Percentiles rank a stretch among this genome's conserved stretches.
Evolutionary conservation across 192 early-diverging fungal genomes (phyloP).

Genomic region (Coemansia sp.): DNA sequence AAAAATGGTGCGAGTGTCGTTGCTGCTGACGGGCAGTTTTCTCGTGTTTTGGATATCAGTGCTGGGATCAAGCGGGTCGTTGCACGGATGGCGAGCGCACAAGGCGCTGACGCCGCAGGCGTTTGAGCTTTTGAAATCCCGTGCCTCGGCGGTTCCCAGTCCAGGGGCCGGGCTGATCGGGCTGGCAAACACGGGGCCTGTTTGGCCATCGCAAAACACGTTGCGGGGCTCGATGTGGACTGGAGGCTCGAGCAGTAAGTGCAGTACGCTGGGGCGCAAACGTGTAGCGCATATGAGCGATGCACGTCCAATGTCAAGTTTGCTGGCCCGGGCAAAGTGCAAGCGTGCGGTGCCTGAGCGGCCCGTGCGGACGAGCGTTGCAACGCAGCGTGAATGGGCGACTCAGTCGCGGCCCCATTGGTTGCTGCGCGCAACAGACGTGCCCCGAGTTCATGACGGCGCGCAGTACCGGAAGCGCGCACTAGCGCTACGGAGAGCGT

Average conservation of each 20-base stretch:
- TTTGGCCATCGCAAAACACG: not conserved
- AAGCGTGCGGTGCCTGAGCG: not conserved
- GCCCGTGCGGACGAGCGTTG: not conserved
- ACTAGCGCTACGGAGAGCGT: constrained; percentile 30
- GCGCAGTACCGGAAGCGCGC: constrained; percentile 40
- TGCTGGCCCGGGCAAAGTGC: not conserved
- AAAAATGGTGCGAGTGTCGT: constrained; percentile 27
- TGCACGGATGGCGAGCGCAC: constrained; percentile 18
- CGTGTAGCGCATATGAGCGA: not conserved
- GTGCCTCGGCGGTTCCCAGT: not conserved
- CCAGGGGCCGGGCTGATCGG: not conserved
- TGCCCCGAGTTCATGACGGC: not conserved
- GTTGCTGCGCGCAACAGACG: not conserved
- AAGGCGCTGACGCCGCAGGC: constrained; percentile 31
- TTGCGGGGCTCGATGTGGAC: not conserved
- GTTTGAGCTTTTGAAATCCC: constrained; percentile 12
- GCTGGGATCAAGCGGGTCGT: constrained; percentile 24
- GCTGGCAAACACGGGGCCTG: not conserved
- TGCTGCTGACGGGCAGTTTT: constrained; percentile 19
- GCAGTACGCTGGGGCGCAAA: constrained; percentile 3
- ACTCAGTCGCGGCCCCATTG: not conserved
- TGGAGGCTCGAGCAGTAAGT: not conserved
- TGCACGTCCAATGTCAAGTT: not conserved
- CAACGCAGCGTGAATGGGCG: not conserved
- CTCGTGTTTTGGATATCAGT: constrained; percentile 37